Evolutionary conservation across 2,329 filamentous ascomycete genomes (phyloP).

Genomic region (Cercospora zeina): DNA sequence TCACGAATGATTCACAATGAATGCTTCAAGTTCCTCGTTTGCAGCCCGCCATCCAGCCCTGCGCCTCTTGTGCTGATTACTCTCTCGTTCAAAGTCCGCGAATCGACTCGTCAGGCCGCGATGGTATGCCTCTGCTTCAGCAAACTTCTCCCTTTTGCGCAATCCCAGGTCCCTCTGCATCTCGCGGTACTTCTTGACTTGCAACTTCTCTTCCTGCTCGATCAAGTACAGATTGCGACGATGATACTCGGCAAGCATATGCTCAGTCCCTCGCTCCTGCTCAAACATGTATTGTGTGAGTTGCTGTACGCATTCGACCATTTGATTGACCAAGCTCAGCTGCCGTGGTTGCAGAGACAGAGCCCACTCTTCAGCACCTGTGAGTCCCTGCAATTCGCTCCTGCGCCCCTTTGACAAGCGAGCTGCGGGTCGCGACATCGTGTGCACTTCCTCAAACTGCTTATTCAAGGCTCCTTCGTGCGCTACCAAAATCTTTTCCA

Average conservation of each 20-base stretch:
- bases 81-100: constrained; percentile 18
- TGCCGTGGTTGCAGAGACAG: constrained; percentile 44
- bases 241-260: constrained; percentile 49
- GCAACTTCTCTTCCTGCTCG: constrained; percentile 45
- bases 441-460: background rate
- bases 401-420: background rate
- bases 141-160: constrained; percentile 32
- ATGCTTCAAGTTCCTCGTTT: constrained; percentile 19
- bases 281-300: constrained; percentile 50
- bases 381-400: background rate
- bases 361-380: constrained; percentile 43
- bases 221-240: constrained; percentile 49
- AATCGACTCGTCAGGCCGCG: background rate
- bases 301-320: constrained; percentile 46
- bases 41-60: constrained; percentile 10
- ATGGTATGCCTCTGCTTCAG: constrained; percentile 3
- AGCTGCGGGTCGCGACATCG: background rate
- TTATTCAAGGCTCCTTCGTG: constrained; percentile 1
- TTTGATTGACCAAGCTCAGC: constrained; percentile 41
- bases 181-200: constrained; percentile 43
- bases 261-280: constrained; percentile 48
- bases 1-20: constrained; percentile 14
- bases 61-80: constrained; percentile 19
- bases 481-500: constrained; percentile 14
- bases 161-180: constrained; percentile 31